phyloP scores from a whole-genome alignment of 768 basidiomycete genomes.

The Boletus rubropictus region DNA sequence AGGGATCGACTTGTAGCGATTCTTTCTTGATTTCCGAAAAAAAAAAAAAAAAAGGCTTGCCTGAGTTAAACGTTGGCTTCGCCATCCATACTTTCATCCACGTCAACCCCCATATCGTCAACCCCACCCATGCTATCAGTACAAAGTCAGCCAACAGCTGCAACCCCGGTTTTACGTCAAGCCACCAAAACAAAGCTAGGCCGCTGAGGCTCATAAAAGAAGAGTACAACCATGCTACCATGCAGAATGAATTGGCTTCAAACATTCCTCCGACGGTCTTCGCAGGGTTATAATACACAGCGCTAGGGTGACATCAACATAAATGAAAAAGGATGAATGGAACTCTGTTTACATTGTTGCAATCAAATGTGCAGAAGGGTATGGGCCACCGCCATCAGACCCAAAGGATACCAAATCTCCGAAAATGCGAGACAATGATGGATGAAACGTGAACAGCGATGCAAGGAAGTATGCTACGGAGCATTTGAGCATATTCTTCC shows the following conservation, averaged over 20 bases:
- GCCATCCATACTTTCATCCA: conserved; percentile 92
- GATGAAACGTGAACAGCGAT: conserved; percentile 89
- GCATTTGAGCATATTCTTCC: conserved; percentile 84
- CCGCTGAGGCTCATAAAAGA: conserved; percentile 68
- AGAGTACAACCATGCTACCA: conserved; percentile 64
- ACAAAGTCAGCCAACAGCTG: conserved; percentile 70
- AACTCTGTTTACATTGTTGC: conserved; percentile 64
- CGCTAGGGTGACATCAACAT: conserved; percentile 35
- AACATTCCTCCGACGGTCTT: conserved; percentile 91
- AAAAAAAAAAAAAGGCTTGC: conserved; percentile 31
- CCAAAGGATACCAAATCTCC: conserved; percentile 52
- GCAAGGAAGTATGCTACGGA: conserved; percentile 84
- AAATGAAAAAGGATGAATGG: not conserved
- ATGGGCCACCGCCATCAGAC: conserved; percentile 45
- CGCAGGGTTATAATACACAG: conserved; percentile 89
- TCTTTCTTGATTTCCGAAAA: not conserved
- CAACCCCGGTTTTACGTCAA: conserved; percentile 65
- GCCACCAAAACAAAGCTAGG: conserved; percentile 74
- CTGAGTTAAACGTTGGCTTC: conserved; percentile 87
- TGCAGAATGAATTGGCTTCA: conserved; percentile 80
- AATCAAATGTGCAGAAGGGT: conserved; percentile 84
- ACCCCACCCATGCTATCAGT: conserved; percentile 76
- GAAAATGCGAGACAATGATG: conserved; percentile 63
- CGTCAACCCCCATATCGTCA: conserved; percentile 74
- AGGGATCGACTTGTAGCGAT: not conserved